Base-by-base conservation (phyloP, 2,329 filamentous ascomycete genomes). In the Neofusicoccum umdonicola region DNA sequence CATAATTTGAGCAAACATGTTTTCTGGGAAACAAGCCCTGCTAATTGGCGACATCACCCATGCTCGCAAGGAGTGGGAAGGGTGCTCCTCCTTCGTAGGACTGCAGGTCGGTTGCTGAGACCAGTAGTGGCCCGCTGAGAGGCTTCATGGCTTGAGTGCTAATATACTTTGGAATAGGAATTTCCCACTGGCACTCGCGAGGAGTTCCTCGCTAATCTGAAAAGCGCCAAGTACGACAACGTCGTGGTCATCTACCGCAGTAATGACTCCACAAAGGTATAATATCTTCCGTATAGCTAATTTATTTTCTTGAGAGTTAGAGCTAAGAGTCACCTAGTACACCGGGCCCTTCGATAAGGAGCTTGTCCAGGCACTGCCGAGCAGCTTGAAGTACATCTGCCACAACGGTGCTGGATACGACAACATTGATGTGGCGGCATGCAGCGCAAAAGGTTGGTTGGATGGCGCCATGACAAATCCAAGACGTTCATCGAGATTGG, bases 171-270 rank as follows among this genome's bases (percentile, higher is more conserved):
- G 1, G 3, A 19, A 4, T 67, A 85, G 80, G 84, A 87, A 75
- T 87, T 85, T 71, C 78, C 80, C 41, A 72, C 73, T 19, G 85
- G 85, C 62, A 82, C 80, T 13, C 78, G 85, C 35, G 78, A 83
- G 48, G 82, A 86, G 34, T 88, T 88, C 72, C 74, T 88, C 34
- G 76, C 79, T 56, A 83, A 83, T 63, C 83, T 83, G 73, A 82
- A 81, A 67, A 76, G 78, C n/a, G 85, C 84, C 44, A 75, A 82
- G 50, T 87, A 83, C 67, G 79, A 87, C 62, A 82, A 83, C 68
- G 81, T 87, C 1, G 79, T 83, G 35, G 85, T 77, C 0, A 80
- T 88, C 56, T 87, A 86, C 72, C 82, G 85, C 63, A 87, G 84
- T 54, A 88, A 87, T 70, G 77, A 80, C 42, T 87, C 84, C 7